These are phyloP conservation scores for Trichophaea hybrida DNA, from an alignment of 2,329 filamentous ascomycete genomes.

Conservation along the genomic window DNA sequence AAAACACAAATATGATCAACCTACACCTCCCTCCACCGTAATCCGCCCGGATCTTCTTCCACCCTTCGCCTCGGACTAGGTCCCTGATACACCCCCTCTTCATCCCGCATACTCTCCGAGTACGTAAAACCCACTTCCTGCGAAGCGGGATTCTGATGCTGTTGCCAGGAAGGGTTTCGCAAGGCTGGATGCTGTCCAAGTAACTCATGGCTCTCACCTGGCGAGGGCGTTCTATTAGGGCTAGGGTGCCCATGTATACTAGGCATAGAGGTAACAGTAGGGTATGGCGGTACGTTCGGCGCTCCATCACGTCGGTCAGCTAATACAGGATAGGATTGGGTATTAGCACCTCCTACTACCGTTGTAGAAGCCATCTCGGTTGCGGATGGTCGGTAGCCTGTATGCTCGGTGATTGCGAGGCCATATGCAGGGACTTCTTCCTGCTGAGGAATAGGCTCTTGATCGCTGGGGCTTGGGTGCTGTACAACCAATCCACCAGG, in stretches of 20 bases:
- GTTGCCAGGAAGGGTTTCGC: neutral
- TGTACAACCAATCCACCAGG: neutral
- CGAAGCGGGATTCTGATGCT: neutral
- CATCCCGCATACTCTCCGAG: neutral
- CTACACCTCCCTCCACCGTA: no score
- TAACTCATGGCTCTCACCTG: neutral
- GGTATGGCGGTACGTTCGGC: neutral
- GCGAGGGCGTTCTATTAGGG: neutral
- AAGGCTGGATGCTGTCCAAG: neutral
- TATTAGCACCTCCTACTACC: no score
- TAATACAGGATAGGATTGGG: no score
- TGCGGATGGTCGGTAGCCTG: neutral
- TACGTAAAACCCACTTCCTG: neutral
- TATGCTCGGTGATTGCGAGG: neutral
- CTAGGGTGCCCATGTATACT: neutral
- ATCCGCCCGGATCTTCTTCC: neutral
- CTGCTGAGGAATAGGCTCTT: neutral
- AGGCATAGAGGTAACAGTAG: neutral
- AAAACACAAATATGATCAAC: no score
- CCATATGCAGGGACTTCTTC: neutral
- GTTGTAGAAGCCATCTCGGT: no score
- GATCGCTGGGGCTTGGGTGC: neutral
- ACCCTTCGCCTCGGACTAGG: neutral
- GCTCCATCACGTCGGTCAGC: neutral
- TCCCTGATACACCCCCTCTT: slow-evolving; percentile 1